A percentile compares a stretch with the other conserved stretches of the same genome.
Evolutionary conservation across 2,329 filamentous ascomycete genomes (phyloP).

Genomic region (Mariannaea sp.): DNA sequence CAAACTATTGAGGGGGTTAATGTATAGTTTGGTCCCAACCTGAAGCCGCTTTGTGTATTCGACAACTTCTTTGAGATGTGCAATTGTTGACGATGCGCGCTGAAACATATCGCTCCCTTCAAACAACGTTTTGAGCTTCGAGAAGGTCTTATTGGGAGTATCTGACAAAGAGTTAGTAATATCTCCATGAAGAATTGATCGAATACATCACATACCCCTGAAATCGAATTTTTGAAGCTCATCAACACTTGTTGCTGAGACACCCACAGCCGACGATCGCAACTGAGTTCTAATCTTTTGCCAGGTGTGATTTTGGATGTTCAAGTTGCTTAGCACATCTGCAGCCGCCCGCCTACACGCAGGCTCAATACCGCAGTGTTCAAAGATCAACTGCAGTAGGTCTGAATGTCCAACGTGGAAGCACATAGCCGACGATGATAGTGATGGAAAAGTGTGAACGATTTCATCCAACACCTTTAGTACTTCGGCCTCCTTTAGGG

Average conservation of each 20-base stretch:
- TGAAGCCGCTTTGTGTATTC: slow-evolving; percentile 77
- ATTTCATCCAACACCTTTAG: slow-evolving; percentile 96
- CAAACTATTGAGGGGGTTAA: slow-evolving; percentile 83
- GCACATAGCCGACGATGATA: slow-evolving; percentile 75
- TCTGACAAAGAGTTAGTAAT: slow-evolving; percentile 44
- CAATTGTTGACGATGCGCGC: slow-evolving; percentile 74
- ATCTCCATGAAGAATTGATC: no score
- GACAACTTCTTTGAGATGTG: slow-evolving; percentile 78
- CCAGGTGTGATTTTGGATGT: slow-evolving; percentile 81
- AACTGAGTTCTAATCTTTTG: slow-evolving; percentile 82
- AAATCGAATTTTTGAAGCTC: slow-evolving; percentile 93
- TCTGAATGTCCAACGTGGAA: slow-evolving; percentile 91
- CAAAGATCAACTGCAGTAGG: slow-evolving; percentile 85
- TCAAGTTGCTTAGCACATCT: slow-evolving; percentile 83
- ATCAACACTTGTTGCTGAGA: slow-evolving; percentile 88
- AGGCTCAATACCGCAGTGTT: slow-evolving; percentile 79
- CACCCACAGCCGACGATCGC: slow-evolving; percentile 77
- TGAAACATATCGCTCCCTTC: slow-evolving; percentile 71
- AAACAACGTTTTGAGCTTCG: slow-evolving; percentile 63
- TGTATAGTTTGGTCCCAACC: slow-evolving; percentile 77
- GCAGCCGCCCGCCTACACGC: slow-evolving; percentile 74
- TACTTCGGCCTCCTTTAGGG: slow-evolving; percentile 89
- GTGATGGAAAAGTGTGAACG: slow-evolving; percentile 75
- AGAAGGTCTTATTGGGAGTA: slow-evolving; percentile 60
- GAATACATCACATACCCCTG: slow-evolving; percentile 58